A percentile compares a stretch with the other conserved stretches of the same genome.
Conservation (phyloP, 2,329 filamentous ascomycete genomes). For the Colletotrichum gloeosporioides region DNA sequence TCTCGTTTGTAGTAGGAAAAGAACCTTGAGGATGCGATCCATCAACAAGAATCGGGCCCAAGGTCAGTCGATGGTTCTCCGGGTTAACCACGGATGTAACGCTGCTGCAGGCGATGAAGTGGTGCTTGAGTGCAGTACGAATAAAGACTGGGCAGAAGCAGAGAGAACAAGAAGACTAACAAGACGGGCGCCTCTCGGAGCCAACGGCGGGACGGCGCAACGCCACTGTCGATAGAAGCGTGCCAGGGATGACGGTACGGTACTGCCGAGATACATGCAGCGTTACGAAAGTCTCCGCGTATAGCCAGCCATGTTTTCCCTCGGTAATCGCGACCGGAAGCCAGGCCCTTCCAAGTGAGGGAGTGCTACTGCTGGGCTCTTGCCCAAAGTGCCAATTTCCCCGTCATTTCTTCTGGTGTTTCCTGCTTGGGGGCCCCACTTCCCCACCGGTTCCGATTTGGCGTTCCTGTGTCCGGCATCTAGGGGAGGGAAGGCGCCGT, state of each 20-base stretch:
- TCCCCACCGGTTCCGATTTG: conserved; percentile 17
- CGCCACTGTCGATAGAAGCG: neutral
- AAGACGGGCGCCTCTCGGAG: neutral
- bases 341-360: neutral
- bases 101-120: neutral
- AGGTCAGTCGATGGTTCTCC: neutral
- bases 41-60: neutral
- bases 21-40: neutral
- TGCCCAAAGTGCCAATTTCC: neutral
- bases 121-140: neutral
- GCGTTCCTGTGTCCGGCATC: neutral
- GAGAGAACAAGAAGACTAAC: neutral
- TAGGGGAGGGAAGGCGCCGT: neutral
- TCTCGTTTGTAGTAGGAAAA: neutral
- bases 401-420: neutral
- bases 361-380: neutral
- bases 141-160: neutral
- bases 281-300: neutral
- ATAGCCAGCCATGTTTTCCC: neutral
- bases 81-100: conserved; percentile 3
- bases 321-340: neutral
- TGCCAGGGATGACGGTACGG: neutral
- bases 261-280: conserved; percentile 17
- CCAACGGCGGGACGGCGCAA: conserved; percentile 4
- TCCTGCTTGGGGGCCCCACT: neutral